Evolutionary conservation across 2,329 filamentous ascomycete genomes (phyloP).

Genomic region (Penicillium sp.): DNA sequence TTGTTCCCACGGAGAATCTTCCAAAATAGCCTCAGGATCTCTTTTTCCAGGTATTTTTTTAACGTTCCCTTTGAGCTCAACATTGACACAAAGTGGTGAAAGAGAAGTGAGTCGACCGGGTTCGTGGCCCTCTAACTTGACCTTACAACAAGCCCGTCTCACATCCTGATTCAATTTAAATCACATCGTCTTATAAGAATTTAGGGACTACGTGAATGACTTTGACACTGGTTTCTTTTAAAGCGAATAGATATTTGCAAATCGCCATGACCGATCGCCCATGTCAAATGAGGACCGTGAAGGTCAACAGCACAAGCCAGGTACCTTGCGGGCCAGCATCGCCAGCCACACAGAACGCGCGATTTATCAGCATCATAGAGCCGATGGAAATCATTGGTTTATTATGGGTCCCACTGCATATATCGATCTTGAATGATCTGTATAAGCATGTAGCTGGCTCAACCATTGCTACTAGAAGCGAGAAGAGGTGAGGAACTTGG

Average conservation of each 20-base stretch:
- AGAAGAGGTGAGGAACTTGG: constrained; percentile 27
- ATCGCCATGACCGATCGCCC: constrained; percentile 5
- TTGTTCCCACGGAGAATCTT: too few species aligned
- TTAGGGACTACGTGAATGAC: neutral
- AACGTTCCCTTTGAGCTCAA: too few species aligned
- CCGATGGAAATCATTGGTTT: constrained; percentile 9
- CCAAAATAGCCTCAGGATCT: neutral
- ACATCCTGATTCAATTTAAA: neutral
- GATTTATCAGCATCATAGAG: constrained; percentile 20
- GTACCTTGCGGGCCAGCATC: constrained; percentile 23
- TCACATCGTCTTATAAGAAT: neutral
- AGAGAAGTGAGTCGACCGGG: too few species aligned
- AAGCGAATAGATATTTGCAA: constrained; percentile 5
- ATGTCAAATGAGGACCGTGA: constrained; percentile 26
- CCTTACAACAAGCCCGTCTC: neutral
- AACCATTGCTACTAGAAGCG: constrained; percentile 4
- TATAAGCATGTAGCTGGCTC: constrained; percentile 12
- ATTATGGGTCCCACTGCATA: constrained; percentile 2
- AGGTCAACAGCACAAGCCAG: constrained; percentile 14
- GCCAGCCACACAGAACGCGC: constrained; percentile 16
- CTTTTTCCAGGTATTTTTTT: neutral
- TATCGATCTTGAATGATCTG: constrained; percentile 12
- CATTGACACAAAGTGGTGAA: too few species aligned
- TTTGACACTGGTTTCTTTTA: neutral
- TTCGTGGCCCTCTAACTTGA: neutral